Evolutionary conservation across 2,329 filamentous ascomycete genomes (phyloP).

Genomic region (Atkinsonella hypoxylon): DNA sequence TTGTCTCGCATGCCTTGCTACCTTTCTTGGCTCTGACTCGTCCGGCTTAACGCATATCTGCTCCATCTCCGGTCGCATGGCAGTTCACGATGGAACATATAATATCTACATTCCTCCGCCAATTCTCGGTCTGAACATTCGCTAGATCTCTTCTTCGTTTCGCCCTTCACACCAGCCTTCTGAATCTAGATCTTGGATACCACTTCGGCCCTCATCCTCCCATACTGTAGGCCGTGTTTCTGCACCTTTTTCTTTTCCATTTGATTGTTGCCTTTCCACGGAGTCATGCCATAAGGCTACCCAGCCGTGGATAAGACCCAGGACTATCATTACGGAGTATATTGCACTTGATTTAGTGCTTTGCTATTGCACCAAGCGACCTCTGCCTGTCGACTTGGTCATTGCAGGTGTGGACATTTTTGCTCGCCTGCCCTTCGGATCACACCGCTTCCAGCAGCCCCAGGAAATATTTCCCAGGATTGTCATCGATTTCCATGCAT

Average conservation of each 20-base stretch:
- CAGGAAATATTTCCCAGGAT: conserved; percentile 1
- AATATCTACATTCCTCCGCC: conserved; percentile 1
- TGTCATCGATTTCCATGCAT: conserved; percentile 3
- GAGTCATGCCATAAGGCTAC: neutral
- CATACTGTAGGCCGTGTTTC: neutral
- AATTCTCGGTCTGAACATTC: neutral
- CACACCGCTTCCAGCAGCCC: conserved; percentile 7
- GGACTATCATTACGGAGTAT: conserved; percentile 4
- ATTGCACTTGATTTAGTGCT: conserved; percentile 7
- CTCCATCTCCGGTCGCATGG: neutral
- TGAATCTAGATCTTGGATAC: neutral
- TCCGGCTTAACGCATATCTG: neutral
- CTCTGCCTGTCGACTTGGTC: conserved; percentile 5
- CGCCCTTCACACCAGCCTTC: neutral
- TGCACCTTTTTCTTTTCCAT: neutral
- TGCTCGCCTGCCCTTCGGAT: conserved; percentile 6
- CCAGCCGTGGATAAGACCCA: conserved; percentile 2
- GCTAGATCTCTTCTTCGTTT: neutral
- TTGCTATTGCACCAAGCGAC: neutral
- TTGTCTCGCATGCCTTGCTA: neutral
- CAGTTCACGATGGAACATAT: conserved; percentile 6
- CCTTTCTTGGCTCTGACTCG: conserved; percentile 1
- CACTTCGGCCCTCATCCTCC: neutral
- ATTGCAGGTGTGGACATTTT: conserved; percentile 2
- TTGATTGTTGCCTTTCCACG: neutral